Evolutionary conservation across 192 early-diverging fungal genomes (phyloP).

Genomic region (Diversispora eburnea): DNA sequence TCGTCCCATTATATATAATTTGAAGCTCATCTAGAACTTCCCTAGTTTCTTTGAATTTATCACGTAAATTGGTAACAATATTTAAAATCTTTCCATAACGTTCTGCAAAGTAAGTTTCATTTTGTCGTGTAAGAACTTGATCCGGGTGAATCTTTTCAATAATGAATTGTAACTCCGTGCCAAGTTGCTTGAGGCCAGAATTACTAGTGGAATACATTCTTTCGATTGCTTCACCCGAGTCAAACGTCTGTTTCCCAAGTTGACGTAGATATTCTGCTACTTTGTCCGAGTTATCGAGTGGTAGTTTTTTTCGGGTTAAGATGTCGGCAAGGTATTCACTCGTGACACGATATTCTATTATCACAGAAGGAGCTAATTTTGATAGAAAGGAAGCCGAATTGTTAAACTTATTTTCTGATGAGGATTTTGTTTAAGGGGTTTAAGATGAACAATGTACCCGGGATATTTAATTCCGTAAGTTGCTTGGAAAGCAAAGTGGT

Average conservation of each 20-base stretch:
- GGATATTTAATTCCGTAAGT: conserved; percentile 1
- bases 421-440: neutral
- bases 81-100: conserved; percentile 4
- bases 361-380: conserved; percentile 2
- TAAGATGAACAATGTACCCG: neutral
- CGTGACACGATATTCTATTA: neutral
- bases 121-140: neutral
- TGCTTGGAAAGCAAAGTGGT: neutral
- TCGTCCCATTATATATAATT: neutral
- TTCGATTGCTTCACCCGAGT: neutral
- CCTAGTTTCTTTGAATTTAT: neutral
- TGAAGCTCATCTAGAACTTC: neutral
- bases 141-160: neutral
- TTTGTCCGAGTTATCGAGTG: neutral
- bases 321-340: conserved; percentile 7
- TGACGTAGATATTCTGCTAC: neutral
- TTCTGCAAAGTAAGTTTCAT: neutral
- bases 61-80: neutral
- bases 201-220: neutral
- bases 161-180: neutral
- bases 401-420: neutral
- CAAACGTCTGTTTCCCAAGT: neutral
- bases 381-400: neutral
- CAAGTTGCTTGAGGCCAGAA: neutral
- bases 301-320: neutral